Evolutionary conservation across 306 rosid genomes (phyloP).

Genomic region (Dalbergia cochinchinensis): DNA sequence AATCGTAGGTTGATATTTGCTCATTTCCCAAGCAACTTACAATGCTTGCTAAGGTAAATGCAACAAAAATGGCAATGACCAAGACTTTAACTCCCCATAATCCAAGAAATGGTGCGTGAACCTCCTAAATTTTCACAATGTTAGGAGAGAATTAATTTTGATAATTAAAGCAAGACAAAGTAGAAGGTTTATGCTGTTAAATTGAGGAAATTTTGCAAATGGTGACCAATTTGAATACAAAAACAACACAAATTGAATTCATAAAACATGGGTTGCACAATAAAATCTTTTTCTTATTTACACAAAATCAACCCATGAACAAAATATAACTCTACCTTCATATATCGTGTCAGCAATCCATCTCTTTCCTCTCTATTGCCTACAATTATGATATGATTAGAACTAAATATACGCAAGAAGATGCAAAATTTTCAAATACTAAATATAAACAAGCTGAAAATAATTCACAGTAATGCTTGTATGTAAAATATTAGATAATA

Average conservation of each 20-base stretch:
- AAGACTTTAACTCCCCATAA: slow-evolving; percentile 81
- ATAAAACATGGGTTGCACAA: slow-evolving; percentile 29
- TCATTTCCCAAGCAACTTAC: slow-evolving; percentile 65
- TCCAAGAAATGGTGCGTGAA: slow-evolving; percentile 93
- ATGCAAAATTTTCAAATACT: slow-evolving; percentile 16
- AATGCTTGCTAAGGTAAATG: slow-evolving; percentile 86
- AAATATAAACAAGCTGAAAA: slow-evolving; percentile 30
- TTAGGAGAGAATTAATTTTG: slow-evolving; percentile 31
- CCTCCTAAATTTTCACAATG: slow-evolving; percentile 65
- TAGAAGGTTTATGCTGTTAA: slow-evolving; percentile 1
- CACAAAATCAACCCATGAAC: slow-evolving; percentile 20
- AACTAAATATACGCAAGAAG: slow-evolving; percentile 39
- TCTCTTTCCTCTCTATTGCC: slow-evolving; percentile 64
- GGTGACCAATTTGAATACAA: slow-evolving; percentile 32
- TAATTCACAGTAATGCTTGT: neutral
- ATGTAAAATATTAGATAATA: slow-evolving; percentile 20
- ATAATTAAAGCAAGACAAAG: slow-evolving; percentile 39
- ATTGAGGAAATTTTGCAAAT: slow-evolving; percentile 31
- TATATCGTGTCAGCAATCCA: slow-evolving; percentile 83
- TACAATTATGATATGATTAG: slow-evolving; percentile 54
- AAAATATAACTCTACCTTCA: slow-evolving; percentile 70
- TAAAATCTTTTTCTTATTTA: neutral
- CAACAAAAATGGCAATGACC: slow-evolving; percentile 75
- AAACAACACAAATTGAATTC: slow-evolving; percentile 20
- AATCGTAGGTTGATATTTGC: slow-evolving; percentile 14